Base-by-base conservation (phyloP, 805 yeast species). In the Hanseniaspora jakobsenii region DNA sequence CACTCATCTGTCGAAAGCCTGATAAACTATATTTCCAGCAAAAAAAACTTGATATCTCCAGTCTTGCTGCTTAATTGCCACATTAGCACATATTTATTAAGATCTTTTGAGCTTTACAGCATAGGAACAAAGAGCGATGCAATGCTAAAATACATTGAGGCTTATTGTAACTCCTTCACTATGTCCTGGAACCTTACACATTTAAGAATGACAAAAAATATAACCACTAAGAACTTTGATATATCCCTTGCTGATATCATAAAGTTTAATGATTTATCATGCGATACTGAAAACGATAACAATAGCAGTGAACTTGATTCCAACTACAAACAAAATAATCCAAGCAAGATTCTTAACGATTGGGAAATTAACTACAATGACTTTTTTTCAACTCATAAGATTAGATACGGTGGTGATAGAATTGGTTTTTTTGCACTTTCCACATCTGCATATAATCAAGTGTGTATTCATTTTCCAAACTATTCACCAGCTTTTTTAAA, bases 401-500 rank as follows among this genome's bases (percentile, higher is more conserved):
- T 13, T 13, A 26, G 29, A 8, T 30, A 31, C 2, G 41, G 45
- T 14, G 39, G 44, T 3, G 47, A 34, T n/a, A 42, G 27, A n/a
- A 37, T 46, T 3, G 35, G 45, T 6, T 38, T 32, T n/a, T 41
- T 17, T 31, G 23, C 22, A 6, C 36, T 48, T 36, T 26, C 30
- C 31, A 22, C 38, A 16, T 6, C 46, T 9, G 29, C 38, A 7
- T 12, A 28, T 6, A 21, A 34, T 19, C 41, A 38, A 17, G 14
- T 28, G 4, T 40, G 14, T 14, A 12, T 49, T 3, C 43, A 42
- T 22, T 23, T 37, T 19, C 46, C 40, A 7, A 28, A 39, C 6
- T 42, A 47, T 13, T 40, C 51, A 7, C 14, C 44, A n/a, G 41
- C n/a, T 18, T 36, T 38, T 32, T 31, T 49, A 3, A n/a, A 22